These are phyloP conservation scores for Basidiobolus heterosporus DNA, from an alignment of 371 early-diverging fungal species.

Conservation along the genomic window DNA sequence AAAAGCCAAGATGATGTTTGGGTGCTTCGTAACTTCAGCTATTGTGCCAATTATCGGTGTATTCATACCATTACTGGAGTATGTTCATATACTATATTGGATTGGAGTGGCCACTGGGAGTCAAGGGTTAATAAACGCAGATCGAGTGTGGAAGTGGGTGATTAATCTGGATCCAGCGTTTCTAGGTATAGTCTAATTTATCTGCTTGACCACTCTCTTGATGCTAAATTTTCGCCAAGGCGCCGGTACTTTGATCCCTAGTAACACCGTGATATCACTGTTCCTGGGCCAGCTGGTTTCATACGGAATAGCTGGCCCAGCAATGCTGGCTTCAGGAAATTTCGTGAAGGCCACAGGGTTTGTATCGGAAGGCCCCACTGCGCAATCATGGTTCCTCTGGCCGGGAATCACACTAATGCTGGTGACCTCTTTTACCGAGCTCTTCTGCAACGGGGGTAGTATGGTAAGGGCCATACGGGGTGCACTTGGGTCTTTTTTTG, in stretches of 20 bases:
- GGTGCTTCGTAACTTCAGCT: slow-evolving; percentile 1
- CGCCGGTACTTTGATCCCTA: slow-evolving; percentile 50
- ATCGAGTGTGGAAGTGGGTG: too few species aligned
- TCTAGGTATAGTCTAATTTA: too few species aligned
- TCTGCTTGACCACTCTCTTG: too few species aligned
- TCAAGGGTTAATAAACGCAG: slow-evolving; percentile 22
- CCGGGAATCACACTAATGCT: slow-evolving; percentile 64
- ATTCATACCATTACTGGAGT: slow-evolving; percentile 27
- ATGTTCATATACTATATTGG: slow-evolving; percentile 40
- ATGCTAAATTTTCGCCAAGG: slow-evolving; percentile 18
- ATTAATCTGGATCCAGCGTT: too few species aligned
- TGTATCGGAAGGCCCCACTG: slow-evolving; percentile 14
- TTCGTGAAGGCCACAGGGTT: slow-evolving; percentile 21
- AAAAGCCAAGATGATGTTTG: slow-evolving; percentile 8
- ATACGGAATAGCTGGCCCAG: slow-evolving; percentile 31
- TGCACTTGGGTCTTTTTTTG: too few species aligned
- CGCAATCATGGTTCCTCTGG: slow-evolving; percentile 41
- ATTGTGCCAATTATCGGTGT: slow-evolving; percentile 19
- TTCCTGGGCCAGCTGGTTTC: slow-evolving; percentile 31
- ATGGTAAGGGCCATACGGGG: slow-evolving; percentile 35
- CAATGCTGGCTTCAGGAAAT: slow-evolving; percentile 20
- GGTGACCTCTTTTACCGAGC: slow-evolving; percentile 40
- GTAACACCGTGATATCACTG: slow-evolving; percentile 34
- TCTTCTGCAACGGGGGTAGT: slow-evolving; percentile 30
- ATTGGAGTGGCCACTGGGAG: slow-evolving; percentile 28